Base-by-base conservation (phyloP, 148 eudicot species). In the Diospyros lotus region DNA sequence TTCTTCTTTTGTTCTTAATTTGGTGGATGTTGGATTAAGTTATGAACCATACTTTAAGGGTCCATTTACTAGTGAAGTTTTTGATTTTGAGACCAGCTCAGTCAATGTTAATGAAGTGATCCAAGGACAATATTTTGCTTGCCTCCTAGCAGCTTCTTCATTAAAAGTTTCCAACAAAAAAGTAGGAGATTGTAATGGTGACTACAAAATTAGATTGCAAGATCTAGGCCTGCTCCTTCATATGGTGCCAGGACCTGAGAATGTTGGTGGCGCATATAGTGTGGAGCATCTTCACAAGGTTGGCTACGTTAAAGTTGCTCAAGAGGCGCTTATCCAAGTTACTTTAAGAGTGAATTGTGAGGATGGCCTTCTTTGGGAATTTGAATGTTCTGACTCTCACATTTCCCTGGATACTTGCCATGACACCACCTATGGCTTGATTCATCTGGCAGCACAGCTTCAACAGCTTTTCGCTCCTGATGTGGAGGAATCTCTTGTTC, bases 401-500 rank as follows among this genome's bases (percentile, higher is more conserved):
- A 77, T 88, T 77, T 78, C 79, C 68, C 62, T 95, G 12, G 83
- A 86, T 68, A 95, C 99, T 71, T 95, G 99, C 77, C 94, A 92
- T 83, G 99, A 95, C 74, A 89, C 99, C 51, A 71, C 97, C 28
- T 81, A 75, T 70, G 98, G 93, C 61, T 68, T 95, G 52, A 85
- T 86, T 51, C 88, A 79, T 62, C 79, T 95, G 73, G 88, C 86
- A 54, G 81, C 87, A 78, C 99, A 95, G 79, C 84, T 95, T 74
- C 99, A 95, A 87, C 91, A 87, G 80, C 90, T 95, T 51, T 88
- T 89, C 75, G 96, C 96, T 62, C 99, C 97, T 79, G 98, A 93
- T 80, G 71, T 95, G 75, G 93, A 85, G 80, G 98, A 95, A 75
- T 85, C 92, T 2, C 72, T 83, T 69, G 84, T 88, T 59, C 94